phyloP scores from a whole-genome alignment of 306 rosid genomes.

The cucumber (Cucumis sativus) region Cucumber_9930_V3 NC_026660.2:19848501-19849000 shows the following conservation, averaged over 20 bases:
- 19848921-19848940: slow-evolving; percentile 39
- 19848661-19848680: slow-evolving; percentile 43
- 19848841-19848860: slow-evolving; percentile 58
- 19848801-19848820: slow-evolving; percentile 61
- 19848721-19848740: slow-evolving; percentile 56
- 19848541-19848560: slow-evolving; percentile 53
- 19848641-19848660: slow-evolving; percentile 46
- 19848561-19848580: slow-evolving; percentile 74
- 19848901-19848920: slow-evolving; percentile 69
- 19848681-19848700: slow-evolving; percentile 72
- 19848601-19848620: slow-evolving; percentile 69
- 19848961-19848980: slow-evolving; percentile 18
- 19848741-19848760: slow-evolving; percentile 72
- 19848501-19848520: slow-evolving; percentile 58
- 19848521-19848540: slow-evolving; percentile 39
- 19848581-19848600: slow-evolving; percentile 55
- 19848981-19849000: not conserved
- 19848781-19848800: slow-evolving; percentile 54
- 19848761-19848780: slow-evolving; percentile 68
- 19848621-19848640: slow-evolving; percentile 79
- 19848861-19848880: slow-evolving; percentile 57
- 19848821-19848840: slow-evolving; percentile 58
- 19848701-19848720: slow-evolving; percentile 67
- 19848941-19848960: slow-evolving; percentile 40
- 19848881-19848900: slow-evolving; percentile 46